Evolutionary conservation across 2,329 filamentous ascomycete genomes (phyloP), one percentile per base, ranked within the genome.

Genomic region (Cladophialophora bantiana): DNA sequence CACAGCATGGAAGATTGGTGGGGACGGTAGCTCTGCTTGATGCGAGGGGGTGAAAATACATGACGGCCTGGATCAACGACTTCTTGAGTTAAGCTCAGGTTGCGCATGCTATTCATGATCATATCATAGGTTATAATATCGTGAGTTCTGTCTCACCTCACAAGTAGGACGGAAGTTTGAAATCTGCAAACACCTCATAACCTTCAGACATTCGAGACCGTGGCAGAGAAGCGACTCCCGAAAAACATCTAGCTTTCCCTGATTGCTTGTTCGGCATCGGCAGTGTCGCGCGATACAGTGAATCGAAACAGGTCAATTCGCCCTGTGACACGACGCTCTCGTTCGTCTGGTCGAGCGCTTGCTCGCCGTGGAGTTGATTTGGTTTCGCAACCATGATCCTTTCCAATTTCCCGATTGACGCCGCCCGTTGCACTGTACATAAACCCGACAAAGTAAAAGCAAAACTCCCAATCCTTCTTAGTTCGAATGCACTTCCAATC

Each of bases 131-230:
- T 48, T 35, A 53, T 52, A 53, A 52, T n/a, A 53, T 53, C 32
- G 31, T 48, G 60, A 63, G 60, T 63, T 35, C 60, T 63, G 60
- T 63, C 31, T 50, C 52, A n/a, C 60, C 60, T 56, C 60, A 57
- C 26, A n/a, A 31, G 35, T 50, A 50, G 18, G 26, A 50, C 12
- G 7, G 45, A 50, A 50, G 45, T 31, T 50, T 4, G 20, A 50
- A 31, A 50, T 50, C 45, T 50, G 45, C 18, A 31, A 50, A 10
- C 45, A 18, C 45, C 20, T 13, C 18, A 31, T 7, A 31, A 26
- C 26, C 45, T 50, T 50, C 45, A 26, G 9, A 26, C 3, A 26
- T 26, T 31, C 3, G 20, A 31, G 10, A 31, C 7, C 45, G 45
- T 12, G 26, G 45, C 18, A 50, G 45, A 50, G 45, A 50, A 26